Evolutionary conservation across 345 rosid genomes (phyloP).

Genomic region (Gossypium australe): DNA sequence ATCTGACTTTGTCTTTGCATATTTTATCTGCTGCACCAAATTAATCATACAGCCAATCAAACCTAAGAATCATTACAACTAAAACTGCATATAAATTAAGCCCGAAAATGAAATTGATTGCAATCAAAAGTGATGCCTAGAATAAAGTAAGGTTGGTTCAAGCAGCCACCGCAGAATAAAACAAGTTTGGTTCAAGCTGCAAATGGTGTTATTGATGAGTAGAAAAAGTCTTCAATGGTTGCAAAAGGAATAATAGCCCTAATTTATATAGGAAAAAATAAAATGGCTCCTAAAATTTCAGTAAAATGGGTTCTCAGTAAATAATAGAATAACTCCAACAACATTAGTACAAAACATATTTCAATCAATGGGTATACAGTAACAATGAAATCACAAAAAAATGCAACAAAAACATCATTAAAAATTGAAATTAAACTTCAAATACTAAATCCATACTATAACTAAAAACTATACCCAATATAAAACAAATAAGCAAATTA

Average conservation of each 20-base stretch:
- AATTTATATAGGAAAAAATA: not conserved
- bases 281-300: not conserved
- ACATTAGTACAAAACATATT: not conserved
- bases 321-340: not conserved
- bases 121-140: not conserved
- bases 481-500: too few relatives aligned
- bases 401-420: not conserved
- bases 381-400: not conserved
- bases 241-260: not conserved
- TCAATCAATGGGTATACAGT: not conserved
- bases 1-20: conserved; percentile 81
- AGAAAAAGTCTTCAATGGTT: not conserved
- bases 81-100: not conserved
- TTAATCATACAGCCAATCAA: conserved; percentile 5
- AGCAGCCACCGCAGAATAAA: not conserved
- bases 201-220: not conserved
- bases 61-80: conserved; percentile 5
- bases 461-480: too few relatives aligned
- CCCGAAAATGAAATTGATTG: not conserved
- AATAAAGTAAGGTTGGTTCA: not conserved
- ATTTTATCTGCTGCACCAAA: conserved; percentile 72
- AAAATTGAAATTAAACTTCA: not conserved
- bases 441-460: too few relatives aligned
- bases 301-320: not conserved
- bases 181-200: not conserved